Conservation (phyloP, 2,329 filamentous ascomycete species). For the Ophiognomonia clavigignenti-juglandacearum region DNA sequence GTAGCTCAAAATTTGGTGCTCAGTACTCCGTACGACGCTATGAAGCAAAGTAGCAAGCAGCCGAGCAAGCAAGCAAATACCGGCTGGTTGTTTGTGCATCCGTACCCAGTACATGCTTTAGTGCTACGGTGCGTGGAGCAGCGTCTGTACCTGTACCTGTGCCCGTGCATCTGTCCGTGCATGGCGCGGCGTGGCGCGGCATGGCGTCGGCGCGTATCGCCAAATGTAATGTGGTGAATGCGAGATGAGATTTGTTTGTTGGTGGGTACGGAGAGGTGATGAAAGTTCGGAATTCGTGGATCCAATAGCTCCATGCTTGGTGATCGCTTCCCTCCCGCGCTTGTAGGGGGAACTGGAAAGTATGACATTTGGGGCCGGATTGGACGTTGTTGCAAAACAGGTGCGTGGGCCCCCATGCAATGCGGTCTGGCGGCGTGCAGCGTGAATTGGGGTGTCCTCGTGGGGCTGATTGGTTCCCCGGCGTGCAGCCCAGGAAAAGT, state of each 20-base stretch:
- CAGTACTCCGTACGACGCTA: too few species aligned
- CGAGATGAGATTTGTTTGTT: background rate
- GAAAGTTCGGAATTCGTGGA: background rate
- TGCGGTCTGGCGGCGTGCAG: background rate
- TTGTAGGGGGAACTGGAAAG: background rate
- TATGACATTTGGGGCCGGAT: background rate
- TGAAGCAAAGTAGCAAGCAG: too few species aligned
- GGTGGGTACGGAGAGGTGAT: conserved; percentile 5
- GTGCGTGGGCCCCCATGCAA: too few species aligned
- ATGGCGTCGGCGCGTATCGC: background rate
- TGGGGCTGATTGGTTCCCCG: background rate
- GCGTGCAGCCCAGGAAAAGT: too few species aligned
- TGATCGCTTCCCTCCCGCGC: background rate
- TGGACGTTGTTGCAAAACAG: too few species aligned
- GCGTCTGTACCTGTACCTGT: background rate
- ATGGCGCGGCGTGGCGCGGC: background rate
- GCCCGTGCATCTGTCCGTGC: too few species aligned
- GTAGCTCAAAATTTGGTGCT: too few species aligned
- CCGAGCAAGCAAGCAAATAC: too few species aligned
- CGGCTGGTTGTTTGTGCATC: too few species aligned
- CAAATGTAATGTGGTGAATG: background rate
- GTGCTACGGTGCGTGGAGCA: background rate
- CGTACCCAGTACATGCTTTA: too few species aligned
- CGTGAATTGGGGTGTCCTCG: background rate
- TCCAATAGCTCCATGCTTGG: background rate